Evolutionary conservation across 768 basidiomycete species (phyloP), one percentile per base, ranked within the genome.

Genomic region (Calocera viscosa): DNA sequence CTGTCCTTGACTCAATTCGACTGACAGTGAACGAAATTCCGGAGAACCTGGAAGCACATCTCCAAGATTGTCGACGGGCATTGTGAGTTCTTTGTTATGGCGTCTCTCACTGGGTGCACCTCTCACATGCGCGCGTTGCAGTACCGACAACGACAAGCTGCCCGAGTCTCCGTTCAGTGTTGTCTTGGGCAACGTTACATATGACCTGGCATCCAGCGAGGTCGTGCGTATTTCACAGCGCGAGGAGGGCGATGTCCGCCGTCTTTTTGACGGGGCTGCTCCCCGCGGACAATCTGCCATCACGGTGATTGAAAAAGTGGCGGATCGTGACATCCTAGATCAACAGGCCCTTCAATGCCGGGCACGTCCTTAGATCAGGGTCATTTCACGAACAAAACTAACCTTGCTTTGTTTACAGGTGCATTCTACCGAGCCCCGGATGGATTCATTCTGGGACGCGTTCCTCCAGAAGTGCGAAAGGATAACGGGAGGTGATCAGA

Each of bases 311-410:
- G 87, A 88, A 72, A 84, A 78, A 65, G 71, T 78, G 16, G 67
- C 82, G 14, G 86, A 87, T 70, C 73, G 83, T 24, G 86, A 85
- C 70, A 82, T 78, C 66, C 14, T 60, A 10, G 78, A 79, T 26
- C 79, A 85, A 67, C 81, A 80, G 71, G 78, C 75, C 22, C 78
- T 80, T 17, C 71, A 76, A 17, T 88, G 85, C 74, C 77, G 84
- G 80, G 88, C 88, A 72, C 66, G 78, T 47, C 32, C 22, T 24
- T 26, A 7, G 32, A n/a, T 66, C 39, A 14, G n/a, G n/a, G n/a
- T n/a, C 19, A 19, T 60, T 24, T 33, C 30, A n/a, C 40, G 38
- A 19, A 35, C 17, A 26, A 34, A 24, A 28, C 49, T 67, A 63
- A 28, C 47, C 69, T 70, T 22, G 43, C 33, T 19, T 32, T 39